Percentiles rank a stretch among this genome's conserved stretches.
phyloP scores from a whole-genome alignment of 129 eudicot genomes.

The Flaveria robusta region DNA sequence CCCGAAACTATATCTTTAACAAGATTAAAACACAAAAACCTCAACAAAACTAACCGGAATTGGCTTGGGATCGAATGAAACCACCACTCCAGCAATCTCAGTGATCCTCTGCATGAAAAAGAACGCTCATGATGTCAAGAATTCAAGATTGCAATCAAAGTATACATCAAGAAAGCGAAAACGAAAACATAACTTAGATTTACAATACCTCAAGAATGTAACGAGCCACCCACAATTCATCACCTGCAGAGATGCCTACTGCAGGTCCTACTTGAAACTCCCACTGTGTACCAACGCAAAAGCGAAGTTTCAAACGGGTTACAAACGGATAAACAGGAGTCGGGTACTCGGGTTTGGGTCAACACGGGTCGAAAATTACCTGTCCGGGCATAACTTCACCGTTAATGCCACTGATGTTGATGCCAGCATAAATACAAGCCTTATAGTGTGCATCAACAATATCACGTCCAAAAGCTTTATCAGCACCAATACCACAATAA shows the following conservation, averaged over 20 bases:
- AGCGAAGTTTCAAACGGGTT: neutral
- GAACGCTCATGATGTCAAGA: neutral
- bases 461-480: conserved; percentile 64
- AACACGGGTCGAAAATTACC: neutral
- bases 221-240: conserved; percentile 18
- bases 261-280: conserved; percentile 15
- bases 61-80: conserved; percentile 15
- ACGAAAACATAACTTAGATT: neutral
- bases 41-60: conserved; percentile 1
- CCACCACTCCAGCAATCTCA: conserved; percentile 25
- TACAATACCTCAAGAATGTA: conserved; percentile 15
- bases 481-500: conserved; percentile 70
- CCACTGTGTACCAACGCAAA: neutral
- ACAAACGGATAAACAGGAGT: neutral
- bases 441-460: conserved; percentile 68
- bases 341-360: neutral
- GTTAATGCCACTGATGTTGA: conserved; percentile 67
- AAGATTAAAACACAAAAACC: neutral
- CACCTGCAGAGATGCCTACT: conserved; percentile 12
- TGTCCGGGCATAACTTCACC: conserved; percentile 80
- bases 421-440: conserved; percentile 67
- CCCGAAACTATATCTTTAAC: neutral
- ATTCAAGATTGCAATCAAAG: neutral
- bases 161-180: neutral
- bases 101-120: conserved; percentile 6